Conservation (phyloP, 208 protist genomes). For the Porcisia deanei region DNA sequence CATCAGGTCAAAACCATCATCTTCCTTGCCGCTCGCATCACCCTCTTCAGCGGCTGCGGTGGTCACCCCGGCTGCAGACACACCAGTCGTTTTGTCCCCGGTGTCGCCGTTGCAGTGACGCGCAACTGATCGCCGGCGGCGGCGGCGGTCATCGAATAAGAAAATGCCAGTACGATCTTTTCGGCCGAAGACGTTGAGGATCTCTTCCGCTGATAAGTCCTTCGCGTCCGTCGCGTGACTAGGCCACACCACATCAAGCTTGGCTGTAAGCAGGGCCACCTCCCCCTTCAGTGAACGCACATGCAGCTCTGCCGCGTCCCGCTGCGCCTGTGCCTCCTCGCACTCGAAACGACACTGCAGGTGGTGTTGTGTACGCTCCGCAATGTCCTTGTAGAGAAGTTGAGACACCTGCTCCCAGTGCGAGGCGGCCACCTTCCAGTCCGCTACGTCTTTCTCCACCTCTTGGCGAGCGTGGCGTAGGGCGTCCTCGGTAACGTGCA, state of each 20-base stretch:
- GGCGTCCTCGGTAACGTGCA: slow-evolving; percentile 68
- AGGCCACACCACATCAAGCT: slow-evolving; percentile 87
- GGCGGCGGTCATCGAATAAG: slow-evolving; percentile 29
- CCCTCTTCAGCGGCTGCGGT: background rate
- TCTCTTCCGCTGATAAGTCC: slow-evolving; percentile 60
- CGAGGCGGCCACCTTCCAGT: slow-evolving; percentile 56
- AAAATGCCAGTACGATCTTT: slow-evolving; percentile 31
- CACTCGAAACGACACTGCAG: slow-evolving; percentile 81
- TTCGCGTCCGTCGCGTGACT: slow-evolving; percentile 67
- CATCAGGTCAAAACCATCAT: slow-evolving; percentile 27
- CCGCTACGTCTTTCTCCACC: slow-evolving; percentile 63
- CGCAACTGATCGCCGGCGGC: slow-evolving; percentile 10
- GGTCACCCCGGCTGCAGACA: background rate
- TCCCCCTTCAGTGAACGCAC: slow-evolving; percentile 44
- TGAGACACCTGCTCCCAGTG: slow-evolving; percentile 90
- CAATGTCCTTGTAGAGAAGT: slow-evolving; percentile 87
- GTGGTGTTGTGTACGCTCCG: slow-evolving; percentile 75
- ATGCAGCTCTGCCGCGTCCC: slow-evolving; percentile 56
- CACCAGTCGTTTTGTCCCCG: background rate
- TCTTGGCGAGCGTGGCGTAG: slow-evolving; percentile 62
- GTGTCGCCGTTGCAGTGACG: background rate
- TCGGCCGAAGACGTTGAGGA: slow-evolving; percentile 59
- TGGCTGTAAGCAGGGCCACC: slow-evolving; percentile 58
- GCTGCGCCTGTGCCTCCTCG: slow-evolving; percentile 76
- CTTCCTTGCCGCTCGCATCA: background rate